Evolutionary conservation across 2,329 filamentous ascomycete genomes (phyloP).

Genomic region (Clonostachys rosea): DNA sequence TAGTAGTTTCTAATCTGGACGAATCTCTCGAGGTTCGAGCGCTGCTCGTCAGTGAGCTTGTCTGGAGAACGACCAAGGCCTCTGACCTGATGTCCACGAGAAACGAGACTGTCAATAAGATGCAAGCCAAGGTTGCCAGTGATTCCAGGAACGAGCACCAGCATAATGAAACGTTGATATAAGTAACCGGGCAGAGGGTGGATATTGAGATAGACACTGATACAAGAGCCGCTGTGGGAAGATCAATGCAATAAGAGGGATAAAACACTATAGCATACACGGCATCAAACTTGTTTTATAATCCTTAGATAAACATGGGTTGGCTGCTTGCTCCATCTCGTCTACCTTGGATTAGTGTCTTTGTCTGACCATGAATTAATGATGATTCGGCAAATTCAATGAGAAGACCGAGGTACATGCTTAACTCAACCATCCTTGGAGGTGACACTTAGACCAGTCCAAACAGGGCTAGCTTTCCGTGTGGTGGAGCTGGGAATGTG

Average conservation of each 20-base stretch:
- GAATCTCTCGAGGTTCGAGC: constrained; percentile 16
- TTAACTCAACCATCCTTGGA: not conserved
- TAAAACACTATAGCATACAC: not conserved
- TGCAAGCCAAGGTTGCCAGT: constrained; percentile 25
- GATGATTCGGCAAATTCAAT: no score
- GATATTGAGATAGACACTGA: not conserved
- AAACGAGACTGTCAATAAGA: constrained; percentile 13
- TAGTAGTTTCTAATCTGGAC: constrained; percentile 14
- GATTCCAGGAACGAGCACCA: constrained; percentile 27
- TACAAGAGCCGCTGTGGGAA: not conserved
- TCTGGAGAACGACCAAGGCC: constrained; percentile 21
- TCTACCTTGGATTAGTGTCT: not conserved
- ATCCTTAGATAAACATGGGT: not conserved
- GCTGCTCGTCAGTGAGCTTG: constrained; percentile 12
- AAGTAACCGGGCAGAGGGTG: not conserved
- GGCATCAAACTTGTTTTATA: not conserved
- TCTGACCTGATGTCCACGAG: constrained; percentile 22
- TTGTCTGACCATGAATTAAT: not conserved
- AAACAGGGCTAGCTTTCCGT: not conserved
- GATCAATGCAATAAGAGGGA: not conserved
- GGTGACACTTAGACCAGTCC: not conserved
- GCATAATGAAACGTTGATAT: constrained; percentile 13
- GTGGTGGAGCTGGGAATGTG: no score
- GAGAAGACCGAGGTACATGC: no score
- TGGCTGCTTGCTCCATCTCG: not conserved